Evolutionary conservation across 306 rosid species (phyloP), one percentile per base, ranked within the genome.

Genomic region (Sicyos edulis): DNA sequence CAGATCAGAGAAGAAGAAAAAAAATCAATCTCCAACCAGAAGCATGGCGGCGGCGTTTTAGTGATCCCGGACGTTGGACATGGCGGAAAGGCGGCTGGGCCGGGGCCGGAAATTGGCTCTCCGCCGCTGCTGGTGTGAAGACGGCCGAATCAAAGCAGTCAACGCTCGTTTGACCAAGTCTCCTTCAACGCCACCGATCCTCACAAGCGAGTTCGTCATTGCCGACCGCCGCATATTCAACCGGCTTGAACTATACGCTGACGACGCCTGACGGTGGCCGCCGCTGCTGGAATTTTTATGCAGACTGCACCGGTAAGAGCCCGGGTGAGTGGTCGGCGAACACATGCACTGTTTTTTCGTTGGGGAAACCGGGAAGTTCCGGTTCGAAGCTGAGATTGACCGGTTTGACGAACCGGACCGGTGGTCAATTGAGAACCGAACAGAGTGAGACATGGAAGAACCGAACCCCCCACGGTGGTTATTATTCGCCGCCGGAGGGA

Each of bases 151-250:
- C 81, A 90, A 66, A 1, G 98, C 96, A 0, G 96, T 86, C 15
- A 92, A 56, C 14, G 96, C 96, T 44, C 98, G 68, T 74, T 88
- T 90, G 12, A 92, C 98, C 98, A 88, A 92, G 79, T 92, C 98
- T 0, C 98, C 98, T 52, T 92, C 98, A 1, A 92, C 98, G 5
- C 96, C 87, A n/a, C 96, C 87, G 72, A 92, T 92, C 15, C 98
- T 79, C 2, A 92, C 96, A 20, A 92, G 76, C 24, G 98, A 92
- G 75, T 92, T 92, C 79, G 82, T 92, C 98, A 92, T 92, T 7
- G 98, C 98, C 7, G 98, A 92, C 81, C 96, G 84, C 17, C 88
- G 91, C 98, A 90, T 92, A 58, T 92, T 90, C 7, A 88, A 80
- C 16, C 92, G 81, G 15, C 71, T 80, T 0, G 90, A 73, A 0